A percentile compares a stretch with the other conserved stretches of the same genome.
phyloP scores from a whole-genome alignment of 257 asterid species.

The Solanum lycopersicoides region DNA sequence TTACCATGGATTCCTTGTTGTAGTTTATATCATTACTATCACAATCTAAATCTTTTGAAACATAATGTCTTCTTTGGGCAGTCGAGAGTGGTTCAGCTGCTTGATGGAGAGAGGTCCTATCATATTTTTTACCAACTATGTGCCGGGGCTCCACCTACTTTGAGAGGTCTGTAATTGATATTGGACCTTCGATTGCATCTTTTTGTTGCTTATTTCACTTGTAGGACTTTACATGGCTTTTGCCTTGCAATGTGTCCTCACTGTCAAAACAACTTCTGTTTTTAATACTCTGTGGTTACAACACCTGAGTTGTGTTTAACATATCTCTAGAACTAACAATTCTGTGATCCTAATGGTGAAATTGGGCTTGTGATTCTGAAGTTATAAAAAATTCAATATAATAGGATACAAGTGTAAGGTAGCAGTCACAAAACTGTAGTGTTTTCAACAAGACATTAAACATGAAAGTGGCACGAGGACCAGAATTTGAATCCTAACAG shows the following conservation, averaged over 20 bases:
- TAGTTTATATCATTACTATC: not conserved
- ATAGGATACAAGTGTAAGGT: not conserved
- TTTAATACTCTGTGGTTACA: not conserved
- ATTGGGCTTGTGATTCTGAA: not conserved
- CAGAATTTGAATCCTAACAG: not conserved
- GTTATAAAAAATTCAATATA: not conserved
- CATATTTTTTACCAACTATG: constrained; percentile 95
- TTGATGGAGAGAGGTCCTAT: constrained; percentile 75
- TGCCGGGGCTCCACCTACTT: constrained; percentile 76
- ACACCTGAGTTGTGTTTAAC: not conserved
- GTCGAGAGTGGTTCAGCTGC: constrained; percentile 85
- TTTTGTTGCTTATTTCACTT: not conserved
- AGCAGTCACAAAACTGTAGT: not conserved
- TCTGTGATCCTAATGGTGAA: not conserved
- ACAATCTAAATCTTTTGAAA: not conserved
- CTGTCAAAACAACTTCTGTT: not conserved
- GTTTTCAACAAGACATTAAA: not conserved
- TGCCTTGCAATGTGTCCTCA: not conserved
- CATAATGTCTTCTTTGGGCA: constrained; percentile 31
- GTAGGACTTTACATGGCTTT: not conserved
- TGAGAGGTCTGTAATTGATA: constrained; percentile 46
- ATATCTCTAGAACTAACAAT: not conserved
- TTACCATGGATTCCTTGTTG: constrained; percentile 5
- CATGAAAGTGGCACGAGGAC: not conserved
- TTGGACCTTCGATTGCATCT: not conserved